Conservation (phyloP, 441 rosid species). For the Croton setiger region DNA sequence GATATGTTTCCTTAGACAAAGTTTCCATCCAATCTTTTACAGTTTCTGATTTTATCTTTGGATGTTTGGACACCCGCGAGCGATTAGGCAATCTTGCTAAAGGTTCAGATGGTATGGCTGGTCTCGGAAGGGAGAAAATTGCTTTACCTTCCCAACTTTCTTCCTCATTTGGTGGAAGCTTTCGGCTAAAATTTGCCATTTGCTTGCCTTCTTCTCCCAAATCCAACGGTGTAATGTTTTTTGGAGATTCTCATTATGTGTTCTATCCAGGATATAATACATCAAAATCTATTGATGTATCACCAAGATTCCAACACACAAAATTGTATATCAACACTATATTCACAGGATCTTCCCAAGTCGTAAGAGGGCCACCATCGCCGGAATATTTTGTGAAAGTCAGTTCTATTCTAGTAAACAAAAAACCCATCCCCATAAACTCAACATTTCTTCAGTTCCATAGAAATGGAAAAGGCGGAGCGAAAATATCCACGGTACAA, state of each 20-base stretch:
- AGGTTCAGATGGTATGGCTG: conserved; percentile 30
- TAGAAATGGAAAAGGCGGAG: conserved; percentile 15
- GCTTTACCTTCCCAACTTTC: conserved; percentile 20
- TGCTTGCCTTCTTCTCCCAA: conserved; percentile 12
- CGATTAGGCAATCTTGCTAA: conserved; percentile 22
- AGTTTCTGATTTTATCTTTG: conserved; percentile 25
- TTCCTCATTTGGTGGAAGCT: conserved; percentile 4
- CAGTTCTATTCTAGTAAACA: conserved; percentile 22
- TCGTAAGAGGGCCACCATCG: conserved; percentile 41
- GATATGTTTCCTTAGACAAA: conserved; percentile 28
- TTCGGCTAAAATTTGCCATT: conserved; percentile 28
- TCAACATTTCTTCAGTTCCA: conserved; percentile 19
- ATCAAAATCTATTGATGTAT: conserved; percentile 9
- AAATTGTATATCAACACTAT: conserved; percentile 48
- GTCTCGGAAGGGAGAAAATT: conserved; percentile 4
- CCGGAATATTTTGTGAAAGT: conserved; percentile 54
- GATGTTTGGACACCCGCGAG: conserved; percentile 22
- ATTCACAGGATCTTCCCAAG: conserved; percentile 41
- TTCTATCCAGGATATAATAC: conserved; percentile 14
- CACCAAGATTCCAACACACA: conserved; percentile 24
- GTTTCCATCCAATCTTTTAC: conserved; percentile 26
- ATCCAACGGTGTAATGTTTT: conserved; percentile 7
- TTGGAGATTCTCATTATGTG: conserved; percentile 17
- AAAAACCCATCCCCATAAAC: conserved; percentile 17
- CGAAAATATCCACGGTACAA: conserved; percentile 16